Evolutionary conservation across 2,329 filamentous ascomycete species (phyloP), one percentile per base, ranked within the genome.

Genomic region (Exophiala calicioides): DNA sequence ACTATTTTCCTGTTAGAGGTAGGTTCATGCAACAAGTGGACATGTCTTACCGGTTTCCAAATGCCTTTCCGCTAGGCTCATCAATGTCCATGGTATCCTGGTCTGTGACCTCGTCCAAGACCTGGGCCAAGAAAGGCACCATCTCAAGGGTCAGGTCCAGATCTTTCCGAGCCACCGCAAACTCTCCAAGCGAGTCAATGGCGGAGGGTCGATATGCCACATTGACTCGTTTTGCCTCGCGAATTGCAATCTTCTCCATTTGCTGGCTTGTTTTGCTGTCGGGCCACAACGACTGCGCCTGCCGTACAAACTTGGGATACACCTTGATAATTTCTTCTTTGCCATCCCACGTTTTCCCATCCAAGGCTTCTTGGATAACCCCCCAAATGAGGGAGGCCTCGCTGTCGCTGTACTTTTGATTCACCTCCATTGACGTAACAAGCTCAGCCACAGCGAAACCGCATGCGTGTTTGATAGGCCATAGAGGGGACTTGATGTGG

Each of bases 181-280:
- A 86, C 44, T 81, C 76, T 61, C 87, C 90, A 4, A 96, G 72
- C 24, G 81, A 82, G 44, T 73, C 72, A 53, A 95, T 79, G 1
- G 88, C 87, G 65, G 88, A 77, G 15, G 85, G 84, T 10, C 87
- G 81, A 67, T 97, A 98, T 5, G 75, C 74, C n/a, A 83, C 80
- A 61, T 96, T 96, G 62, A 90, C 91, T 23, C 93, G 81, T 72
- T 93, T 96, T 6, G 90, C 90, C 75, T 98, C 93, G 47, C 91
- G 80, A 12, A 91, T 66, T 4, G 80, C 80, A 55, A 95, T 85
- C 58, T 81, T 90, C 71, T 85, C 86, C 71, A 90, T 82, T 58
- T 84, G 77, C 6, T 79, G 75, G 8, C 78, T 77, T 18, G 87
- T 68, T 4, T 66, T 65, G 35, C 73, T 68, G 73, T 82, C 83